Conservation (phyloP, 2,329 filamentous ascomycete species). For the Aureobasidium uvarum region DNA sequence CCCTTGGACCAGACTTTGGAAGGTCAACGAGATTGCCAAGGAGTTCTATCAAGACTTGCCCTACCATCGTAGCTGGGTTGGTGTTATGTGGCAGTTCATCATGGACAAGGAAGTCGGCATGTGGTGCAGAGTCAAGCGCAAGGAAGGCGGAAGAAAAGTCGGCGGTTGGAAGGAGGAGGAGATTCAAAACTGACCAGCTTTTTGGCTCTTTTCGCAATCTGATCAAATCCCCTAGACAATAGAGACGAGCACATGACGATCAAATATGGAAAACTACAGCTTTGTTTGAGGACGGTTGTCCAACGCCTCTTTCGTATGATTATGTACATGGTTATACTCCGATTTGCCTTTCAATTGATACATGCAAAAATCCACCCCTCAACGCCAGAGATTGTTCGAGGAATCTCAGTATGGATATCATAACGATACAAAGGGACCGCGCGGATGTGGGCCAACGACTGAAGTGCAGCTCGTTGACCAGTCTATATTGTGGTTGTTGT, state of each 20-base stretch:
- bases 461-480: neutral
- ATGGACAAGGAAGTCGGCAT: slow-evolving; percentile 85
- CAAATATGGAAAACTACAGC: neutral
- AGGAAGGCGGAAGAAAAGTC: slow-evolving; percentile 67
- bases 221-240: neutral
- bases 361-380: slow-evolving; percentile 7
- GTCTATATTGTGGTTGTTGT: neutral
- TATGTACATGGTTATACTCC: slow-evolving; percentile 23
- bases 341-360: neutral
- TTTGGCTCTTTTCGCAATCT: neutral
- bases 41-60: slow-evolving; percentile 93
- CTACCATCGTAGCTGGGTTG: slow-evolving; percentile 83
- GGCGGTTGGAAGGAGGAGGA: slow-evolving; percentile 51
- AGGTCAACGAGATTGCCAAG: slow-evolving; percentile 72
- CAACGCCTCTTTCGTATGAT: slow-evolving; percentile 10
- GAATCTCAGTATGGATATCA: slow-evolving; percentile 14
- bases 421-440: slow-evolving; percentile 11
- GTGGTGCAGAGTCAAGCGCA: slow-evolving; percentile 89
- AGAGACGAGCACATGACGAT: slow-evolving; percentile 12
- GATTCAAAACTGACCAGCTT: slow-evolving; percentile 12
- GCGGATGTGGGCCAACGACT: neutral
- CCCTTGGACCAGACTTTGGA: slow-evolving; percentile 84
- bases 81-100: slow-evolving; percentile 95
- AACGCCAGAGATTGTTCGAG: slow-evolving; percentile 15
- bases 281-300: neutral